Evolutionary conservation across 2,329 filamentous ascomycete genomes (phyloP), one percentile per base, ranked within the genome.

Genomic region (Pseudomassariella vexata): DNA sequence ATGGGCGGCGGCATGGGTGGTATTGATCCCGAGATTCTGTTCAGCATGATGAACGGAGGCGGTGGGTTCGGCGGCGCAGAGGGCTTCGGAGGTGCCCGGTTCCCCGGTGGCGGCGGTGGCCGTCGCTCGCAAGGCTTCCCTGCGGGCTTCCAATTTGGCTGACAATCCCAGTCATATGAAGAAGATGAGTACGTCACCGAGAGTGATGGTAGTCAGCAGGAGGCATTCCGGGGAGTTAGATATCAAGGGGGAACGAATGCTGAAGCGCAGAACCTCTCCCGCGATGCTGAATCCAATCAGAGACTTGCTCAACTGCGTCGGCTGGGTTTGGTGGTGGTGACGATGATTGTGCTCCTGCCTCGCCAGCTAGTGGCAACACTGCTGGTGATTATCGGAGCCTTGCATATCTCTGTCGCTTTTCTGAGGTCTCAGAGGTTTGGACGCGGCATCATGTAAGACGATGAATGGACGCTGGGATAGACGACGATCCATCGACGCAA

Each of bases 31-130:
- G 82, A 85, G 57, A 80, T 88, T 44, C 65, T 89, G 17, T 87
- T 87, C 65, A 85, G 82, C 61, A 87, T 88, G 82, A 87, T 88
- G 80, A 82, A 82, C 37, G 70, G 71, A 45, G 74, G 76, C 41
- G 74, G 67, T 16, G 68, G 68, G 25, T 73, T 73, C 29, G 70
- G 71, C 22, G 70, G 70, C 24, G 70, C 68, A 19, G 68, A 71
- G 21, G 63, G 61, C 29, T 68, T 68, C 24, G 63, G 69, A 34
- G n/a, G n/a, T n/a, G n/a, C n/a, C n/a, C n/a, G n/a, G n/a, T 55
- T 60, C 32, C 59, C 57, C 16, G 57, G 59, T 26, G 65, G 56
- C 6, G 66, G 69, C 12, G 64, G 70, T 21, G 71, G 68, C 28
- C 45, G 53, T 29, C 52, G 56, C 24, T 42, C 48, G 10, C 55